Evolutionary conservation across 2,329 filamentous ascomycete genomes (phyloP).

Genomic region (Trichoderma semiorbis): DNA sequence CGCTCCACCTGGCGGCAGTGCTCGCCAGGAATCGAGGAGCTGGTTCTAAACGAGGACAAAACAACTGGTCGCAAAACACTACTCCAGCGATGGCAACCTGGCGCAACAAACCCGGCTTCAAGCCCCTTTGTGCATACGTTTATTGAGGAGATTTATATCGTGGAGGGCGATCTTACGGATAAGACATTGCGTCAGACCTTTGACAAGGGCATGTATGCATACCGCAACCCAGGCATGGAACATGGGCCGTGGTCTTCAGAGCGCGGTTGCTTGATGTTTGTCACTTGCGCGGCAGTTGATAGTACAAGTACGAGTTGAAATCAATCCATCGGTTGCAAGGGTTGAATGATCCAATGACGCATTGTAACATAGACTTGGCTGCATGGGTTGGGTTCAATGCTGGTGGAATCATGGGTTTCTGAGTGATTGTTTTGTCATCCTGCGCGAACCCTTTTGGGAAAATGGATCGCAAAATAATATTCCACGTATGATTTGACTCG

Average conservation of each 20-base stretch:
- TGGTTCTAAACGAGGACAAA: slow-evolving; percentile 34
- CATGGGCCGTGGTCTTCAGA: slow-evolving; percentile 37
- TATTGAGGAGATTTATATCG: slow-evolving; percentile 38
- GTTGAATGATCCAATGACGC: not conserved
- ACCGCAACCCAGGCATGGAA: slow-evolving; percentile 38
- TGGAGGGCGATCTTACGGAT: slow-evolving; percentile 36
- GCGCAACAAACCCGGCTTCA: slow-evolving; percentile 24
- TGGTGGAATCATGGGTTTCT: not conserved
- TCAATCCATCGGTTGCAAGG: not conserved
- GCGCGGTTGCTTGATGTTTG: slow-evolving; percentile 32
- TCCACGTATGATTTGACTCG: slow-evolving; percentile 6
- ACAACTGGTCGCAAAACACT: slow-evolving; percentile 29
- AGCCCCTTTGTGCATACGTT: slow-evolving; percentile 35
- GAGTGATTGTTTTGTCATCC: not conserved
- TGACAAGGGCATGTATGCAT: slow-evolving; percentile 37
- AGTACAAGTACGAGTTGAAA: not conserved
- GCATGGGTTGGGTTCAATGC: not conserved
- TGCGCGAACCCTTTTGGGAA: not conserved
- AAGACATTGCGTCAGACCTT: slow-evolving; percentile 29
- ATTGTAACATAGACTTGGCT: not conserved
- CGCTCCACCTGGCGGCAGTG: slow-evolving; percentile 26
- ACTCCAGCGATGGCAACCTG: slow-evolving; percentile 37
- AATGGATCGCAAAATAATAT: not conserved
- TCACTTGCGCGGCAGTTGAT: not conserved
- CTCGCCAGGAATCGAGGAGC: slow-evolving; percentile 34